Conservation (phyloP, 225 moss, liverwort and hornwort species). For the Pseudoscleropodium purum region DNA sequence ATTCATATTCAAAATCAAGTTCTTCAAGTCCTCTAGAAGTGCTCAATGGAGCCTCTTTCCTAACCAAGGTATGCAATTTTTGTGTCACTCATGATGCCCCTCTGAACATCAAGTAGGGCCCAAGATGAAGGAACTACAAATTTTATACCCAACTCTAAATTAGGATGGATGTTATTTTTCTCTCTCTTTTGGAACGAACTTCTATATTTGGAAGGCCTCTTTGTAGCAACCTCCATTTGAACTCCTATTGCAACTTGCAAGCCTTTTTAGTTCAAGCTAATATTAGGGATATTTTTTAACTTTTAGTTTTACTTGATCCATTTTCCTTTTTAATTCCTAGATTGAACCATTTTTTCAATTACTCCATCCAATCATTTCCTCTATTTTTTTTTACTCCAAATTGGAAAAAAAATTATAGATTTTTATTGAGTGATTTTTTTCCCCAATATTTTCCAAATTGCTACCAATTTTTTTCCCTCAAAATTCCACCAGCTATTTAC, state of each 20-base stretch:
- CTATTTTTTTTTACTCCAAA: too few species aligned
- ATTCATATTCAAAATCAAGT: neutral
- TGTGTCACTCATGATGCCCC: accelerated
- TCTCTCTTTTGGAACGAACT: accelerated
- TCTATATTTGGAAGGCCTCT: too few species aligned
- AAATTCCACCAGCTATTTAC: neutral
- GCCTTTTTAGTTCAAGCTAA: accelerated
- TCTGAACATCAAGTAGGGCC: accelerated
- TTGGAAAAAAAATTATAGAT: too few species aligned
- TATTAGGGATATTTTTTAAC: accelerated
- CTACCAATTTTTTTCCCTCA: too few species aligned
- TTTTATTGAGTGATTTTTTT: too few species aligned
- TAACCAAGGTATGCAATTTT: accelerated
- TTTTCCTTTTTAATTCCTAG: neutral
- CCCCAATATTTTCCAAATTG: neutral
- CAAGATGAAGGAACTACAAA: neutral
- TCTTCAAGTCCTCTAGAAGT: neutral
- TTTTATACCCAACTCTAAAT: neutral
- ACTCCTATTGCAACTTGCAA: neutral
- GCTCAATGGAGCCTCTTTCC: neutral
- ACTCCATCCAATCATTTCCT: accelerated
- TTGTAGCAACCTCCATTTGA: accelerated
- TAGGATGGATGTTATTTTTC: neutral
- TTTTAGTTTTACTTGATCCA: neutral
- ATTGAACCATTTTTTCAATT: neutral